A percentile compares a stretch with the other conserved stretches of the same genome.
Conservation (phyloP, 1,139 yeast genomes). For the Lizanozyma gosingica region DNA sequence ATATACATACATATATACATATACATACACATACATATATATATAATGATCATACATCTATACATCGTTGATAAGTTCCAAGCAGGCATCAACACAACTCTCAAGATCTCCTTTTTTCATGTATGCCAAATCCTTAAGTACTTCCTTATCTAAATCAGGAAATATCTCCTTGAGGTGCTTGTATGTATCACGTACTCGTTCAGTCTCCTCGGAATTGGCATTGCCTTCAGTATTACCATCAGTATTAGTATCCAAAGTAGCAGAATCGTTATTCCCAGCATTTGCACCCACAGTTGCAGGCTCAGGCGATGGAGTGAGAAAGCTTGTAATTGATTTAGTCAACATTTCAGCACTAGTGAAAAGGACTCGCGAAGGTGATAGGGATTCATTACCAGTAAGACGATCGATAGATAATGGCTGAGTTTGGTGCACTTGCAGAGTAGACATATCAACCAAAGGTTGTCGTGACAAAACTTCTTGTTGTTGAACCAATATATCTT, state of each 20-base stretch:
- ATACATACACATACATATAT: too few relatives aligned
- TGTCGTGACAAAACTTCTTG: too few relatives aligned
- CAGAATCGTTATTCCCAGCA: neutral
- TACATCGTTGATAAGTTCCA: conserved; percentile 20
- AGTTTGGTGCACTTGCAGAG: conserved; percentile 16
- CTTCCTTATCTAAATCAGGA: conserved; percentile 60
- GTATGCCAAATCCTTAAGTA: conserved; percentile 61
- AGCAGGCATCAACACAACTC: conserved; percentile 61
- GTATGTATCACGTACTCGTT: conserved; percentile 6
- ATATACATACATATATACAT: too few relatives aligned
- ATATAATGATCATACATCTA: too few relatives aligned
- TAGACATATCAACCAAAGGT: conserved; percentile 7
- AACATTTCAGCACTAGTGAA: conserved; percentile 46
- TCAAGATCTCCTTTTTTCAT: conserved; percentile 67
- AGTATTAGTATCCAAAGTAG: conserved; percentile 4
- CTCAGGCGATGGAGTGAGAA: conserved; percentile 35
- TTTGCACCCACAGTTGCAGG: conserved; percentile 2
- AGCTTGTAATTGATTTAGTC: conserved; percentile 38
- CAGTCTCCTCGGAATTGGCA: conserved; percentile 13
- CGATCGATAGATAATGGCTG: conserved; percentile 1
- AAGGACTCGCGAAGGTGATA: conserved; percentile 41
- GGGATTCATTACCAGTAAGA: neutral
- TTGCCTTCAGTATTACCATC: conserved; percentile 15
- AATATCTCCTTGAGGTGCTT: conserved; percentile 56
- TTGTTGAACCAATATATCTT: conserved; percentile 7